phyloP scores from a whole-genome alignment of 768 basidiomycete genomes.

The Cyathus striatus region DNA sequence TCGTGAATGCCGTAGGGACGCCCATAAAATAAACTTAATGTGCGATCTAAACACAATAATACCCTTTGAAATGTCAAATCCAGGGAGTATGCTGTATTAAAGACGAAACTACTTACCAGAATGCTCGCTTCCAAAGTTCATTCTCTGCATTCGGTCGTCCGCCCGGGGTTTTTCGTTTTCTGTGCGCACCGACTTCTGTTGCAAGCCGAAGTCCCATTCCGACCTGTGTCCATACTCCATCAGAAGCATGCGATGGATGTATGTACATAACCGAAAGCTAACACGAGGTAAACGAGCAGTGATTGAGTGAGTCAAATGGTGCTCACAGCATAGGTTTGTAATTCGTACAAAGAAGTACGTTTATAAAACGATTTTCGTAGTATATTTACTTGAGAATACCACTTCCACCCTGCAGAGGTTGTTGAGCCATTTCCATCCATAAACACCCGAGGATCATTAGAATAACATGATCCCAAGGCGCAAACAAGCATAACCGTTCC shows the following conservation, averaged over 20 bases:
- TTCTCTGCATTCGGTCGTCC: constrained; percentile 41
- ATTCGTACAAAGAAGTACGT: constrained; percentile 60
- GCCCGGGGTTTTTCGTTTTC: constrained; percentile 19
- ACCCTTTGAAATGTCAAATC: constrained; percentile 28
- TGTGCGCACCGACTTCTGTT: constrained; percentile 74
- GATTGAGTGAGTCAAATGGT: too few species aligned
- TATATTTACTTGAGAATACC: constrained; percentile 60
- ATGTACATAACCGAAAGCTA: constrained; percentile 47
- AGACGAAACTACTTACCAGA: constrained; percentile 39
- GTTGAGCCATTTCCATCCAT: constrained; percentile 42
- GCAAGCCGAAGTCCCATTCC: constrained; percentile 67
- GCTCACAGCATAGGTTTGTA: constrained; percentile 65
- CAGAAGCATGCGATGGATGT: constrained; percentile 41
- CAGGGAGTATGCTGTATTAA: too few species aligned
- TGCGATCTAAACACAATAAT: constrained; percentile 41
- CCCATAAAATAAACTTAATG: constrained; percentile 47
- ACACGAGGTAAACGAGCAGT: not conserved
- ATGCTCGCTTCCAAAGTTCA: constrained; percentile 71
- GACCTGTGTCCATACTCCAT: constrained; percentile 57
- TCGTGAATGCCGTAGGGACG: constrained; percentile 71
- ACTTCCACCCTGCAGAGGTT: constrained; percentile 56
- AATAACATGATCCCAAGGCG: constrained; percentile 57
- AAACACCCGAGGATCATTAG: constrained; percentile 58
- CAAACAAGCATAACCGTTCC: constrained; percentile 55
- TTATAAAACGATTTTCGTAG: constrained; percentile 55